A percentile compares a stretch with the other conserved stretches of the same genome.
phyloP scores from a whole-genome alignment of 441 rosid genomes.

The Gossypium davidsonii region DNA sequence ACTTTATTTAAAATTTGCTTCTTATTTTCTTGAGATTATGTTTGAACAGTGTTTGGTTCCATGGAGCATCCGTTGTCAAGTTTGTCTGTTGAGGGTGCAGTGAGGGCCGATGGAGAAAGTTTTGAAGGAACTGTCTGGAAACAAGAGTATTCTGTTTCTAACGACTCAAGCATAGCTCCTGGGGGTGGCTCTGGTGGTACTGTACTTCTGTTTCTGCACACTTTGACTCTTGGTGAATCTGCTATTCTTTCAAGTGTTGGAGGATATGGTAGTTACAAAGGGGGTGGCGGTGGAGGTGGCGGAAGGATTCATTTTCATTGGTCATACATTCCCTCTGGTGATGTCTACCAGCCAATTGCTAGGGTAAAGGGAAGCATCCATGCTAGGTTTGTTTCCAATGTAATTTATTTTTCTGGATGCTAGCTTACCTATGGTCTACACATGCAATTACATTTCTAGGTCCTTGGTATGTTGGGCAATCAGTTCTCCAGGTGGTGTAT shows the following conservation, averaged over 20 bases:
- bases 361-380: conserved; percentile 52
- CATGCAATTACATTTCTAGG: background rate
- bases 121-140: conserved; percentile 26
- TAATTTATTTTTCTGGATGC: conserved; percentile 7
- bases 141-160: conserved; percentile 20
- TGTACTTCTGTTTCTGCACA: conserved; percentile 66
- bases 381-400: conserved; percentile 49
- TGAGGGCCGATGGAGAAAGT: conserved; percentile 86
- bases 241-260: conserved; percentile 91
- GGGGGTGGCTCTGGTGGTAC: conserved; percentile 99
- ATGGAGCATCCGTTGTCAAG: conserved; percentile 86
- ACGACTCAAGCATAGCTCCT: conserved; percentile 45
- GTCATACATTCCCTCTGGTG: conserved; percentile 95
- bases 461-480: background rate
- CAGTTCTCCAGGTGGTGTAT: background rate
- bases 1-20: conserved; percentile 1
- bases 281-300: conserved; percentile 97
- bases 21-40: conserved; percentile 18
- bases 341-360: conserved; percentile 97
- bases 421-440: background rate
- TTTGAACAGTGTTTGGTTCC: conserved; percentile 85
- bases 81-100: conserved; percentile 69
- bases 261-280: conserved; percentile 72
- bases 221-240: conserved; percentile 50
- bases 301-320: conserved; percentile 99